Evolutionary conservation across 306 rosid genomes (phyloP), one percentile per base, ranked within the genome.

Genomic region (Oemleria cerasiformis): DNA sequence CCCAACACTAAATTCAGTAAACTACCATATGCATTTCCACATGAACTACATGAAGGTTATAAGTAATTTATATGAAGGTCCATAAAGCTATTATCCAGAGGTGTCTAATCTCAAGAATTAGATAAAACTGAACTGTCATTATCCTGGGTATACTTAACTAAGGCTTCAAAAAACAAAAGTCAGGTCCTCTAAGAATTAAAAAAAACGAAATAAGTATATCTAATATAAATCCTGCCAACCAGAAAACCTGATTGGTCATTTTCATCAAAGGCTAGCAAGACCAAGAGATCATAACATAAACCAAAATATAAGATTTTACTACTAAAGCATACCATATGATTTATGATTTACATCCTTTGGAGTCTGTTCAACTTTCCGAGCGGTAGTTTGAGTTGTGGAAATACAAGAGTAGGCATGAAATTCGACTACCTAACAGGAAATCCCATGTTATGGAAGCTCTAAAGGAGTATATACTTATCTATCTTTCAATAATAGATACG

Each of bases 341-440:
- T 65, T 25, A 44, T 44, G 20, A 47, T 14, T 65, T 16, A 49
- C 30, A 30, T 16, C 44, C 39, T 12, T 54, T 61, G 47, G 39
- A 56, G 9, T 5, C 9, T 38, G 36, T 68, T 49, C 51, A 48
- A 67, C n/a, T 67, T 58, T 9, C 25, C 4, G 49, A 13, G 41
- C 20, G 25, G 16, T 17, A 36, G 43, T 41, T 20, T 55, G 3
- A 34, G 34, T 50, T 6, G 62, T 16, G 43, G 36, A 41, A 49
- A 36, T 61, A 54, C 21, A 20, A 36, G 38, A 15, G 38, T 20
- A 49, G 43, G 53, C 65, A 38, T 15, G 40, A 72, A 71, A 51
- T 48, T 45, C 61, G 25, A 73, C 64, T 39, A 75, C 11, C 11
- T 49, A 45, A 10, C 38, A 59, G 42, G 44, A 20, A 50, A 55